Evolutionary conservation across 352 stramenopile species (phyloP), one percentile per base, ranked within the genome.

Genomic region (Globisporangium carolinianum): DNA sequence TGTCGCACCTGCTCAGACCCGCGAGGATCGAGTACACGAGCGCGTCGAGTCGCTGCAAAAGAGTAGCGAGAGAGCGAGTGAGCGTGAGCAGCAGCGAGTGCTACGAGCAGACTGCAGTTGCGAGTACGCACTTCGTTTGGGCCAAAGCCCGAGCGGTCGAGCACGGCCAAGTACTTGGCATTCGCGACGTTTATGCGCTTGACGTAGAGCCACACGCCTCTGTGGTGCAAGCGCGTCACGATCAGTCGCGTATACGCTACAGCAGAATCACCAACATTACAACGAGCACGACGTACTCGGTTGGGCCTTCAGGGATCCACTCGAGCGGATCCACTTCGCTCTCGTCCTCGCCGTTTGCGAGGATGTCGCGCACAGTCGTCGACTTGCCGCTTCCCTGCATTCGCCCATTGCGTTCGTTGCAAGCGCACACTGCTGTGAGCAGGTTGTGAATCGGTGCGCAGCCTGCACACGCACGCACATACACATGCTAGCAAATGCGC

Each of bases 181-280:
- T 79, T 86, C 10, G 73, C 67, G 51, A 84, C 85, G 51, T 86
- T 76, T 0, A 73, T 58, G 6, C 67, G 58, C 65, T 83, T 84
- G n/a, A 93, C 66, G 51, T 93, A 93, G 46, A 93, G 56, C 75
- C 79, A 87, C 48, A 83, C 83, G 32, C 72, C 69, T 56, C 72
- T 77, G 53, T 45, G 24, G 12, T 9, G 45, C 17, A 35, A 12
- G 24, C 1, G 1, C 24, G 24, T 32, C 24, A 32, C 24, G 24
- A 32, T 32, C 24, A 32, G 24, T 32, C 24, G 24, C 24, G 24
- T 32, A 32, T 32, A 32, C 24, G 3, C 24, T 32, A 32, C 24
- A 32, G 24, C 24, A 32, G 24, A 32, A 32, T 32, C 24, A 32
- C 24, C 24, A 32, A 32, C 24, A 3, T 32, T 32, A 32, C 8